A percentile compares a stretch with the other conserved stretches of the same genome.
Conservation (phyloP, 148 eudicot species). For the Cornus florida region DNA sequence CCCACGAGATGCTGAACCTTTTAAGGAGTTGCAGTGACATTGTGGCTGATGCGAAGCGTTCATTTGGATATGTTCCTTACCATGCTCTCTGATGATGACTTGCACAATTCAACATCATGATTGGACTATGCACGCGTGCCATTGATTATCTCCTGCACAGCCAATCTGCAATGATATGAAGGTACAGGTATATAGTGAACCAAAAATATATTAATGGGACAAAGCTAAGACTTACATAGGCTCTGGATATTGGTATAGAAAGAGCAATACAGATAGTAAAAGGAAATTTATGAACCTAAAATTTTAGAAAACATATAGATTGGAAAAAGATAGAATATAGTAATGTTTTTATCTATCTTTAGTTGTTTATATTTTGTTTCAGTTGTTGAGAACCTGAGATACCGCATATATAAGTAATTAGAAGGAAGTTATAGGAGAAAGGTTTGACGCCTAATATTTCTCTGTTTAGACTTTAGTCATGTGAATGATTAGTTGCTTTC, state of each 20-base stretch:
- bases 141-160: not conserved
- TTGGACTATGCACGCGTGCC: not conserved
- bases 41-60: not conserved
- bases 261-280: no score
- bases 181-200: not conserved
- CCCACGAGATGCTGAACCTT: not conserved
- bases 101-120: no score
- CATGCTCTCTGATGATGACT: no score
- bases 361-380: not conserved
- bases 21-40: not conserved
- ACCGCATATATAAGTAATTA: not conserved
- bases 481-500: not conserved
- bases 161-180: not conserved
- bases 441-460: no score
- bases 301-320: not conserved
- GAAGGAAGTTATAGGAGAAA: not conserved
- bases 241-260: not conserved
- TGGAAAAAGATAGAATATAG: not conserved
- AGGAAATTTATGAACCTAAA: not conserved
- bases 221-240: not conserved
- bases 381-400: not conserved
- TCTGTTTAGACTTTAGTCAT: no score
- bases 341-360: not conserved
- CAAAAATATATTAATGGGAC: not conserved
- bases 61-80: not conserved